Evolutionary conservation across 805 yeast species (phyloP), one percentile per base, ranked within the genome.

Genomic region (Millerago galiae): DNA sequence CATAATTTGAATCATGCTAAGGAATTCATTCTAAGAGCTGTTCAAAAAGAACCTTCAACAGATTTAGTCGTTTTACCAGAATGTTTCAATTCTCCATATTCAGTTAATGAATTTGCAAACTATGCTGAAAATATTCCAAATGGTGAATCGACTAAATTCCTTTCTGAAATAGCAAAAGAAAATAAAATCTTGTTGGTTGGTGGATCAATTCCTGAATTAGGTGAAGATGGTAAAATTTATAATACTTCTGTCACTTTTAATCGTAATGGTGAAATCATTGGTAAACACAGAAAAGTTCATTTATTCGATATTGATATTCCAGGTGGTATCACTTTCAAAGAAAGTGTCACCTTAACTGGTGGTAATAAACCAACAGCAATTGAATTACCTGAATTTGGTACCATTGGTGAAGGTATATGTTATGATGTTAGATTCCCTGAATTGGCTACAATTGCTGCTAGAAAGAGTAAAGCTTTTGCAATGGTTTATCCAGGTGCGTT

Each of bases 81-180:
- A 66, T 89, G 96, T 66, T 91, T 90, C 75, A 93, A 91, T 61
- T 86, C 96, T 2, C 98, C 98, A 3, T 93, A 93, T 59, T 78
- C 95, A 0, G 95, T 88, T 25, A 76, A 77, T 45, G 83, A 90
- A 48, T 93, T 93, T 63, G 77, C 84, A 6, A 80, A 86, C 45
- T 91, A 93, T 59, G 90, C 96, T 3, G 99, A 93, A 61, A 53
- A 62, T n/a, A 84, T 93, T 34, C 95, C 95, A 6, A 60, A 67
- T 2, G 95, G 95, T 6, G 81, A 78, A 46, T 74, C 82, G 1
- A 79, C 91, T 3, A 51, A 61, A 40, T 74, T 85, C 40, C 65
- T 93, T 39, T 71, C 90, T 1, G 59, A 64, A 1, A 58, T 89
- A 49, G 97, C 99, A 14, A 73, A 72, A 49, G 73, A 79, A 45